Conservation (phyloP, 1,139 yeast species). For the Yamadazyma spencermartinsiae region DNA sequence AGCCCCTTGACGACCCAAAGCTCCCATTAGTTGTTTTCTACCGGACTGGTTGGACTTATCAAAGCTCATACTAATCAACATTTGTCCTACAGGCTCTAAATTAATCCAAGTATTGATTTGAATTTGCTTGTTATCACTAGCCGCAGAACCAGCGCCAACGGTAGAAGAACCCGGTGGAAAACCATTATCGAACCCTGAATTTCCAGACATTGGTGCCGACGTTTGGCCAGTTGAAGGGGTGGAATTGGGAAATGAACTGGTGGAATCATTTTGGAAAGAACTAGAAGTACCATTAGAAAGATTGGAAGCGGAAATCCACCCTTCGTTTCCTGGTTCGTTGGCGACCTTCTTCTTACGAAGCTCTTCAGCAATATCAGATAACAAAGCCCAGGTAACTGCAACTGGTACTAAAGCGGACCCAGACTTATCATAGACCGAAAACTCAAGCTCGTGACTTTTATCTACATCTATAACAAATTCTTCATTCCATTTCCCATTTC, state of each 20-base stretch:
- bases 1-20: conserved; percentile 97
- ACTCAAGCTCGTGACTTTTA: conserved; percentile 87
- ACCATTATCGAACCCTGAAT: neutral
- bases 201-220: neutral
- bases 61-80: conserved; percentile 74
- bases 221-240: conserved; percentile 1
- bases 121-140: conserved; percentile 10
- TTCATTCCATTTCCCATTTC: conserved; percentile 84
- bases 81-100: conserved; percentile 92
- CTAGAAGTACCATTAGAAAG: conserved; percentile 27
- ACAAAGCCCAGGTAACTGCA: conserved; percentile 88
- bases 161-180: conserved; percentile 3
- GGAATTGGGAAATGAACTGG: conserved; percentile 3
- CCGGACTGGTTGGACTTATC: conserved; percentile 61
- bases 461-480: conserved; percentile 79
- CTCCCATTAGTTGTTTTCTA: conserved; percentile 60
- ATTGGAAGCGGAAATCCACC: conserved; percentile 85
- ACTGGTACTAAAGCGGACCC: conserved; percentile 75
- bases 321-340: conserved; percentile 67
- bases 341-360: conserved; percentile 87
- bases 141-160: conserved; percentile 2
- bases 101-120: conserved; percentile 83
- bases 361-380: conserved; percentile 91
- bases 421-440: conserved; percentile 79
- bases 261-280: conserved; percentile 3